Evolutionary conservation across 2,329 filamentous ascomycete species (phyloP), one percentile per base, ranked within the genome.

Genomic region (Paraphaeosphaeria sporulosa): DNA sequence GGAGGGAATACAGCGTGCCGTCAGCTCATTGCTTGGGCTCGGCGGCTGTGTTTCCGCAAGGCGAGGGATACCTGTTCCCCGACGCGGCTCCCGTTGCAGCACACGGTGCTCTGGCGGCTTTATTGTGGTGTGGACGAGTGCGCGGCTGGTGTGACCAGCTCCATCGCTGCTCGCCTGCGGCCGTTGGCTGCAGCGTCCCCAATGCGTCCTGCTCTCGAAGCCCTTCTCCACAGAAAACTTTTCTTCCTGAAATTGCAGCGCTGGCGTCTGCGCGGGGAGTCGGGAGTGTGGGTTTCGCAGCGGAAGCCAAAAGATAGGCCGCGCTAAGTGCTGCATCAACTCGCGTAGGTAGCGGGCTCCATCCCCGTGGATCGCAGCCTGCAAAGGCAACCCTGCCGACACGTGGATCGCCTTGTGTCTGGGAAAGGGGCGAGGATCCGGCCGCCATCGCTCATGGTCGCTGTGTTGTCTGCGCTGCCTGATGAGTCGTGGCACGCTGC

Each of bases 201-300:
- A 32, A 65, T 52, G 46, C 43, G 66, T 64, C 61, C 64, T 64
- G 57, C 58, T 56, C 48, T 63, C 52, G 59, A 64, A 61, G 60
- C 62, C 40, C 62, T 59, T 71, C 66, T 71, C 70, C 69, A 72
- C 63, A 65, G 64, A 69, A 71, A 70, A 72, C 59, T 59, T 67
- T 69, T 69, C 66, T 48, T 52, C 38, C 34, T 57, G 65, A 72
- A 70, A 74, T 72, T 72, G 55, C 66, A 46, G 65, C 43, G 59
- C 66, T 64, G 66, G 65, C 60, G 69, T 69, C 68, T 69, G 73
- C 74, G 72, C 74, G 76, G 75, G 75, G 75, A 78, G 72, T 66
- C 71, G 73, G 75, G 72, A 74, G 55, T 63, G 72, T 72, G 70
- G 69, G 61, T 57, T 62, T 61, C 65, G 65, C 17, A 74, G 72